Evolutionary conservation across 23 red algal genomes (phyloP), one percentile per base, ranked within the genome.

Genomic region (Chondrus crispus): DNA sequence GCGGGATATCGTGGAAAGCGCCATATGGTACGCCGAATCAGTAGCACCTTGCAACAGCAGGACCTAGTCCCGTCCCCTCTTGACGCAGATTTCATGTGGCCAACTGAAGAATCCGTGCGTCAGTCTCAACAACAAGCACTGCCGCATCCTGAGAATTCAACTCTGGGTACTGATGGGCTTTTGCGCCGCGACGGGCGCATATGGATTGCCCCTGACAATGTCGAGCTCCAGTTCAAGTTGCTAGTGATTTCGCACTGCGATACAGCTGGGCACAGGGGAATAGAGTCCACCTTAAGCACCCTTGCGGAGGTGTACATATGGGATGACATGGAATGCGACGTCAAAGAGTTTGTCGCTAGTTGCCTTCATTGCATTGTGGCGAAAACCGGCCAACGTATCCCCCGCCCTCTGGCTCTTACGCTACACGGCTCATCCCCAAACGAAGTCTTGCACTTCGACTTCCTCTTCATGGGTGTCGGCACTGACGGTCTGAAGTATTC

Each of bases 291-390:
- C 7, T 42, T 51, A 29, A 86, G 82, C 47, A 24, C 50, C 2
- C 11, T 86, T 13, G 5, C 57, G 12, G 82, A 86, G 44, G 30
- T 5, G 5, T 69, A 69, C 14, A 12, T 5, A 22, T 86, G 82
- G 82, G 72, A 35, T 37, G 9, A 4, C n/a, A 8, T 71, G 8
- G 48, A 24, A 36, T 2, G 22, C 12, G 60, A 86, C 14, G 39
- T 66, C 19, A 53, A 24, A 3, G 5, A 32, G 9, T 86, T 73
- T 46, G 49, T 70, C 22, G 19, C n/a, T n/a, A n/a, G n/a, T 20
- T 90, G 41, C 54, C 38, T 90, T 24, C 86, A 90, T 57, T 90
- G 68, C 13, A 12, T 90, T 10, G 29, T 53, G 36, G 79, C 86
- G 55, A 16, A 20, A 4, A 38, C 8, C 41, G 46, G 48, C 6